phyloP scores from a whole-genome alignment of 1,284 basidiomycete genomes.

The Chondrostereum purpureum region DNA sequence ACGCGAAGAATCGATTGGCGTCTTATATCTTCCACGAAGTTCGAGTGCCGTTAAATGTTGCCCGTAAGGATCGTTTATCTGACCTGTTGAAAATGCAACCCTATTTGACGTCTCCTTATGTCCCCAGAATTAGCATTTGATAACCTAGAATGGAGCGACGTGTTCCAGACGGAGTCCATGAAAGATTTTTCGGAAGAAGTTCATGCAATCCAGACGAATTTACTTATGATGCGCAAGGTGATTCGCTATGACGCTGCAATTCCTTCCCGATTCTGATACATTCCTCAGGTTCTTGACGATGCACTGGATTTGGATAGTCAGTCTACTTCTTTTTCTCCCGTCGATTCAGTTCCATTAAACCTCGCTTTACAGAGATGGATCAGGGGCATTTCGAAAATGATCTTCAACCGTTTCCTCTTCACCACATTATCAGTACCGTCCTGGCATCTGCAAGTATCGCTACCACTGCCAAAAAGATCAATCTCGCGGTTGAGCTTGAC shows the following conservation, averaged over 20 bases:
- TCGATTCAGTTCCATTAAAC: no score
- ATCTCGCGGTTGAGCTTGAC: constrained; percentile 57
- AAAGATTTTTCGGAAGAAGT: background rate
- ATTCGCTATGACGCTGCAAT: no score
- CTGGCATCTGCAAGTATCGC: constrained; percentile 62
- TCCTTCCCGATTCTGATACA: no score
- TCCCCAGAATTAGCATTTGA: constrained; percentile 1
- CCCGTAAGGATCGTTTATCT: no score
- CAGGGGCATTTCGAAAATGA: constrained; percentile 2
- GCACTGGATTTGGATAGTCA: constrained; percentile 1
- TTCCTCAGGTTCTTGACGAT: no score
- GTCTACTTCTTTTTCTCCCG: background rate
- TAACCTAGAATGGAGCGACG: background rate
- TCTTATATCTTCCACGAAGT: constrained; percentile 64
- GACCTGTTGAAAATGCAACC: no score
- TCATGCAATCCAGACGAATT: constrained; percentile 4
- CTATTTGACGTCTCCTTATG: no score
- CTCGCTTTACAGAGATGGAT: constrained; percentile 6
- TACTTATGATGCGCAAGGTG: background rate
- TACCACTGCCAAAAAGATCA: constrained; percentile 52
- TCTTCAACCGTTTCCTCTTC: constrained; percentile 59
- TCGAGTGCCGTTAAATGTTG: constrained; percentile 87
- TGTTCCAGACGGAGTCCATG: background rate
- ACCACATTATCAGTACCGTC: constrained; percentile 64
- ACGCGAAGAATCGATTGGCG: constrained; percentile 23